Evolutionary conservation across 2,329 filamentous ascomycete genomes (phyloP), one percentile per base, ranked within the genome.

Genomic region (Fusarium sp.): DNA sequence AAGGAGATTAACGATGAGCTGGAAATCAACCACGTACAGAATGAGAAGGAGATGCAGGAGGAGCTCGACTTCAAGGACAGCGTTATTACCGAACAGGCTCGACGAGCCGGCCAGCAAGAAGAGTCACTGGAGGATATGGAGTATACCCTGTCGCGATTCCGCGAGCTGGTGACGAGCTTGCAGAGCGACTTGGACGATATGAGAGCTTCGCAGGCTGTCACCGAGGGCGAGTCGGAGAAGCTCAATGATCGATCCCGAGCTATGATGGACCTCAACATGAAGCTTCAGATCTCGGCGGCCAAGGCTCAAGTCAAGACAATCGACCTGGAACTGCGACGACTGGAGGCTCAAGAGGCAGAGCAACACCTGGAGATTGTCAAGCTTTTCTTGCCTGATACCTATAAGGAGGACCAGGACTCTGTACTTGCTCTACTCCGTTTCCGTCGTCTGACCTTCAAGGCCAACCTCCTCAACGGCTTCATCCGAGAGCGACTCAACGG

Each of bases 191-290:
- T 98, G 75, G 94, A 97, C 77, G 95, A 98, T 79, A 96, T 98
- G 89, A 91, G 94, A 69, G 94, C 95, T 14, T 97, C 95, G 5
- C 94, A 97, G 78, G 94, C 95, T 52, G 93, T 98, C 76, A 97
- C 95, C 1, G 97, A 98, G 82, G 93, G 93, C 18, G 95, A 98
- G 82, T 95, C 96, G 1, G 95, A 95, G 81, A 95, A 98, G 82
- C 90, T 98, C 65, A 95, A 92, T 74, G 94, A 91, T 78, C 93
- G 95, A 72, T 97, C 96, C 52, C 91, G 95, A 72, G 95, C 96
- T 64, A 97, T 99, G 93, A 94, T 98, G 90, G 96, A 99, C 79
- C 89, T 99, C 54, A 98, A 98, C 83, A 90, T 96, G 89, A 97
- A 97, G 84, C 89, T 99, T 50, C 96, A 98, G 80, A 90, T 94